phyloP scores from a whole-genome alignment of 768 basidiomycete species.

The Megacollybia marginata region DNA sequence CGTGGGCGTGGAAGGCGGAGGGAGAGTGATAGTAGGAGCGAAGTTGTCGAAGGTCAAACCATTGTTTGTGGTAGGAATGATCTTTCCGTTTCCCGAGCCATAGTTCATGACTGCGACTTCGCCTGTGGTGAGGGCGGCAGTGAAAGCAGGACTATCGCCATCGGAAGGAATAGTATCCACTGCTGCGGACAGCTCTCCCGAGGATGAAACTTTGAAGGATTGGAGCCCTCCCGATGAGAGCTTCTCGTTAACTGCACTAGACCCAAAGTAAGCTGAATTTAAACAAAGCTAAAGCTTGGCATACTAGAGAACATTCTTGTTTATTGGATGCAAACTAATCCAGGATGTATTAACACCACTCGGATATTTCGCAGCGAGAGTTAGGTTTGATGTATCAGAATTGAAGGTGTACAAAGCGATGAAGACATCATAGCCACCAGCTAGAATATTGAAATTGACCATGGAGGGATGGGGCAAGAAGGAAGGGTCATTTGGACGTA shows the following conservation, averaged over 20 bases:
- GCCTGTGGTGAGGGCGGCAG: conserved; percentile 41
- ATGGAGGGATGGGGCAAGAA: conserved; percentile 14
- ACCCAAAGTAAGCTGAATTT: neutral
- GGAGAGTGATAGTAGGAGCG: conserved; percentile 38
- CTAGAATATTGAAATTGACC: conserved; percentile 43
- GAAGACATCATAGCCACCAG: conserved; percentile 38
- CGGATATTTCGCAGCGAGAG: conserved; percentile 34
- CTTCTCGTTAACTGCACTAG: conserved; percentile 49
- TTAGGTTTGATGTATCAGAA: conserved; percentile 36
- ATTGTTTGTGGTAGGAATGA: conserved; percentile 29
- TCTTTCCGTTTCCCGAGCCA: conserved; percentile 26
- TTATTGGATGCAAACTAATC: conserved; percentile 46
- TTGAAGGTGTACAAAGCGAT: conserved; percentile 45
- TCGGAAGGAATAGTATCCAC: conserved; percentile 39
- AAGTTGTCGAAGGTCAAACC: conserved; percentile 28
- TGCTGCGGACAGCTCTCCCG: conserved; percentile 29
- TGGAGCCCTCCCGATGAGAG: conserved; percentile 35
- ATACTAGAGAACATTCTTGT: conserved; percentile 54
- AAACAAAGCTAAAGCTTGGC: conserved; percentile 12
- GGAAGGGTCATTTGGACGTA: too few species aligned
- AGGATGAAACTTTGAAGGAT: conserved; percentile 38
- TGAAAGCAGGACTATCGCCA: conserved; percentile 44
- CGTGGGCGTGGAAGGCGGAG: conserved; percentile 26
- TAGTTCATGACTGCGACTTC: conserved; percentile 52
- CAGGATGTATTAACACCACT: conserved; percentile 49